Percentiles rank a stretch among this genome's conserved stretches.
These are phyloP conservation scores for Chrysopogon serrulatus DNA, from an alignment of 176 grass and related monocot species.

Conservation along the genomic window DNA sequence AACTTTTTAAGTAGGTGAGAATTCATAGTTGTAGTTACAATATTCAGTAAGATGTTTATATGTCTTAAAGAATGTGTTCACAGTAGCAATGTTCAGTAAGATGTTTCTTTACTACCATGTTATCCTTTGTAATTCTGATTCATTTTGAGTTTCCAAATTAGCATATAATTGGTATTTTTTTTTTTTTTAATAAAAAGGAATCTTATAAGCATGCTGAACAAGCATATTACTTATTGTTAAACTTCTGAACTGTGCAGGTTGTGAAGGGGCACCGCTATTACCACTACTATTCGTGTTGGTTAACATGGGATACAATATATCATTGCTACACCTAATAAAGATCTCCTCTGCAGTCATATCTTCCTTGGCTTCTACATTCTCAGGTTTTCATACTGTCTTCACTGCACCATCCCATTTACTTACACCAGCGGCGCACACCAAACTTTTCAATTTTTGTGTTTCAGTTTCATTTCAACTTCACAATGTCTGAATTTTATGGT, in stretches of 20 bases:
- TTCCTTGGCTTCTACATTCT: slow-evolving; percentile 91
- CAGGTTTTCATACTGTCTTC: slow-evolving; percentile 51
- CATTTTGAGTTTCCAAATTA: neutral
- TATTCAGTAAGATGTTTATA: neutral
- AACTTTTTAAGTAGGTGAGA: neutral
- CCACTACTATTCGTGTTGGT: slow-evolving; percentile 90
- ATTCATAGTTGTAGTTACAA: slow-evolving; percentile 2
- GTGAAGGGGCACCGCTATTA: slow-evolving; percentile 80
- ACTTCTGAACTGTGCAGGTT: slow-evolving; percentile 59
- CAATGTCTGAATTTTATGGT: neutral
- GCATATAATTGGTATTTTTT: neutral
- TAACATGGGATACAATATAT: slow-evolving; percentile 96
- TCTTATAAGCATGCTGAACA: neutral
- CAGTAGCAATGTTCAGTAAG: neutral
- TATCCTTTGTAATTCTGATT: neutral
- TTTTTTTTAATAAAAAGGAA: neutral
- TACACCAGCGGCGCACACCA: neutral
- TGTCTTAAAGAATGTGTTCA: neutral
- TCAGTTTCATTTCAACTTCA: slow-evolving; percentile 4
- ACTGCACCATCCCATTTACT: neutral
- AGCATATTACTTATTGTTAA: slow-evolving; percentile 14
- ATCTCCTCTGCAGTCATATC: slow-evolving; percentile 94
- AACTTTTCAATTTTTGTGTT: neutral
- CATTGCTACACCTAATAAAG: slow-evolving; percentile 74
- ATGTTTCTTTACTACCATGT: neutral